Conservation (phyloP, 306 rosid genomes). For the Cicer pinnatifidum region DNA sequence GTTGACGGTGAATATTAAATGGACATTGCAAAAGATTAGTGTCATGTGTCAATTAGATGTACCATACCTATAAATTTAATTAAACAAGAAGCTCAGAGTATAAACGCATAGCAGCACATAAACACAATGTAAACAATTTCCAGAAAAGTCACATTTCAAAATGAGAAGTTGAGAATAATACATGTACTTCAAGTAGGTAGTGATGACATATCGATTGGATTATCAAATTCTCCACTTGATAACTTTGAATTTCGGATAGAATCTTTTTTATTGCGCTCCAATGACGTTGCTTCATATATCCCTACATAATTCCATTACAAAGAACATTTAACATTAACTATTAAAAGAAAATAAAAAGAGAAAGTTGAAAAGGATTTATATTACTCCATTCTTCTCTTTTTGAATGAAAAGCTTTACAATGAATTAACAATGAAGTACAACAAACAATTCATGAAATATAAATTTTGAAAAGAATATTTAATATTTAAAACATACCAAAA, state of each 20-base stretch:
- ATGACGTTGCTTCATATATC: slow-evolving; percentile 85
- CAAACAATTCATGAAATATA: slow-evolving; percentile 17
- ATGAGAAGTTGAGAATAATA: slow-evolving; percentile 20
- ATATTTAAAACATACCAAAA: slow-evolving; percentile 68
- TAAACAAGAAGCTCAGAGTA: slow-evolving; percentile 10
- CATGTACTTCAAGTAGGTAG: slow-evolving; percentile 89
- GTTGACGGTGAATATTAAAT: slow-evolving; percentile 7
- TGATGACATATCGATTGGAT: slow-evolving; percentile 68
- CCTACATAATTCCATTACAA: slow-evolving; percentile 58
- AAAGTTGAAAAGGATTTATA: neutral
- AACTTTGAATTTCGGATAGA: slow-evolving; percentile 58
- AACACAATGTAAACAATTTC: slow-evolving; percentile 24
- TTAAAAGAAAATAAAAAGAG: neutral
- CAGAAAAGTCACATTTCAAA: slow-evolving; percentile 26
- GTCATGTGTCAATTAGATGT: slow-evolving; percentile 7
- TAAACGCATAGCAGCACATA: neutral
- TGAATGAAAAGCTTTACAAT: neutral
- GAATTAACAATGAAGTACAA: slow-evolving; percentile 20
- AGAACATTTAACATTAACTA: slow-evolving; percentile 31
- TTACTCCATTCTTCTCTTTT: too few species aligned
- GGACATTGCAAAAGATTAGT: neutral
- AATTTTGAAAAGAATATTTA: slow-evolving; percentile 14
- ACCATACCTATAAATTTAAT: slow-evolving; percentile 10
- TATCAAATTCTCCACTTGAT: slow-evolving; percentile 63
- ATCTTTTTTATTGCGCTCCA: slow-evolving; percentile 78